Evolutionary conservation across 1,139 yeast species (phyloP).

Genomic region (Tardiomyces digboiensis): DNA sequence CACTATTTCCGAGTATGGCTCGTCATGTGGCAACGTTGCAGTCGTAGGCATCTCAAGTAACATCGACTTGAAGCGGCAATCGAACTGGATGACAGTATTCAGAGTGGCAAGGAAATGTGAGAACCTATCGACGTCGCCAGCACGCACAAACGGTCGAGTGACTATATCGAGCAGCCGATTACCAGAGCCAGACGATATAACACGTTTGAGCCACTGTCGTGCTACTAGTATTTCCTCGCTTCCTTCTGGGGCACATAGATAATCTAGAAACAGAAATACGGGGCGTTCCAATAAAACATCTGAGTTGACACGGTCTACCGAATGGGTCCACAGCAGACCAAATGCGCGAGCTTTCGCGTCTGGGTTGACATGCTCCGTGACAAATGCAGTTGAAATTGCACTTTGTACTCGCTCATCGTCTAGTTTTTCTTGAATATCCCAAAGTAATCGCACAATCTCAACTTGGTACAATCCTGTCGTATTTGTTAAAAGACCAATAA

Average conservation of each 20-base stretch:
- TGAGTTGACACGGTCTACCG: constrained; percentile 30
- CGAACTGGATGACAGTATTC: not conserved
- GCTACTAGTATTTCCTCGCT: not conserved
- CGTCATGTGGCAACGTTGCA: not conserved
- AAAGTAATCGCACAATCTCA: constrained; percentile 44
- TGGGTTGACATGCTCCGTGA: constrained; percentile 11
- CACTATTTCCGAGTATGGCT: not conserved
- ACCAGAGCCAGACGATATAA: not conserved
- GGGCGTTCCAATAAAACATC: constrained; percentile 51
- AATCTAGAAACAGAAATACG: constrained; percentile 60
- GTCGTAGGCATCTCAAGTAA: not conserved
- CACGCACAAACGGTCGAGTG: not conserved
- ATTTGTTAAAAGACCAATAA: not conserved
- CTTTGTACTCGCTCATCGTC: constrained; percentile 28
- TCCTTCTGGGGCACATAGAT: not conserved
- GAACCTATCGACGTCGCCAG: not conserved
- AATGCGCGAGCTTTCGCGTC: constrained; percentile 23
- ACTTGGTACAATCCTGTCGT: constrained; percentile 42
- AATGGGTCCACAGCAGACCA: constrained; percentile 32
- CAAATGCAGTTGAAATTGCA: constrained; percentile 25
- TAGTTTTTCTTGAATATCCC: constrained; percentile 27
- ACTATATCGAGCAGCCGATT: not conserved
- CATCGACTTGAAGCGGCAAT: not conserved
- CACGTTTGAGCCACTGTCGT: not conserved
- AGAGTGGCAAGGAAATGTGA: not conserved